phyloP scores from a whole-genome alignment of 345 rosid genomes.

The Aegle marmelos region DNA sequence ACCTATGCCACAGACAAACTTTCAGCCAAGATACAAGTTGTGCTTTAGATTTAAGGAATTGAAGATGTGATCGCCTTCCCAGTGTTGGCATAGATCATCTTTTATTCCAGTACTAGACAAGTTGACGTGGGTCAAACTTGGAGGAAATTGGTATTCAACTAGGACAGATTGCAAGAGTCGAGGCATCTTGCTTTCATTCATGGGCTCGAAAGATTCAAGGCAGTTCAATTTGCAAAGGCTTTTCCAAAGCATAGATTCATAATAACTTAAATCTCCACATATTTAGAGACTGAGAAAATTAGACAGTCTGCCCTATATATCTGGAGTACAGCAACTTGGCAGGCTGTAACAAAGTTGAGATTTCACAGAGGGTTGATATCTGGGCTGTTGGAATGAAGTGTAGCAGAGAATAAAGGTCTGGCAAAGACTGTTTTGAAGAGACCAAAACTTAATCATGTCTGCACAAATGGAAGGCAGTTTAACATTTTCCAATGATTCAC shows the following conservation, averaged over 20 bases:
- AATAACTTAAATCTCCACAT: not conserved
- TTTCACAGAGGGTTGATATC: not conserved
- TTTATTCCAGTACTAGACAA: not conserved
- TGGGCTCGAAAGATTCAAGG: not conserved
- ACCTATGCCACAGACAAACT: not conserved
- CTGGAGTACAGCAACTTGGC: not conserved
- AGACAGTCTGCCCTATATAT: not conserved
- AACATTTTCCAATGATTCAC: not conserved
- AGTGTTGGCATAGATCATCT: not conserved
- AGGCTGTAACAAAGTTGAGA: not conserved
- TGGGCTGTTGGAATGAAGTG: not conserved
- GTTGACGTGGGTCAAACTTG: not conserved
- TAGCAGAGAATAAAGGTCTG: not conserved
- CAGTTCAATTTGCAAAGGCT: not conserved
- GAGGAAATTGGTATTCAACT: not conserved
- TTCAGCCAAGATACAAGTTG: not conserved
- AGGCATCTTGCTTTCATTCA: not conserved
- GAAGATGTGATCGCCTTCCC: not conserved
- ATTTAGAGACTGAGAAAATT: not conserved
- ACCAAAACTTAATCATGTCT: no score
- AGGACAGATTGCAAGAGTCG: not conserved
- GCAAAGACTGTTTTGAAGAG: not conserved
- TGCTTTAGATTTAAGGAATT: not conserved
- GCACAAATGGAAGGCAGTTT: not conserved
- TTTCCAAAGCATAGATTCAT: not conserved